Evolutionary conservation across 2,329 filamentous ascomycete species (phyloP).

Genomic region (Rutstroemia sp.): DNA sequence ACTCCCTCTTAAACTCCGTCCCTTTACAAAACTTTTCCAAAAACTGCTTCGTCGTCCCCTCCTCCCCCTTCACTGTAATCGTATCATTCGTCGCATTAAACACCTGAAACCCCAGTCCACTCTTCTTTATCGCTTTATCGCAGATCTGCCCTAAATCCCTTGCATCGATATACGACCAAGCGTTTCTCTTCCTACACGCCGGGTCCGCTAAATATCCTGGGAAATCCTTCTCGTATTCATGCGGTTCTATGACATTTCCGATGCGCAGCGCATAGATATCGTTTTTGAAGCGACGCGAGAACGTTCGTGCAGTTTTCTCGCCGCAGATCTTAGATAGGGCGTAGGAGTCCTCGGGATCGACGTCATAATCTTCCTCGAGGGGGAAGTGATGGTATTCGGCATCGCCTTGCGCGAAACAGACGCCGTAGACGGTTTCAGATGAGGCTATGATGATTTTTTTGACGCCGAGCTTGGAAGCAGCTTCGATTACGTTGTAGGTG

Average conservation of each 20-base stretch:
- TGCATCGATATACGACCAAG: slow-evolving; percentile 57
- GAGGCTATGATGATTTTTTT: slow-evolving; percentile 52
- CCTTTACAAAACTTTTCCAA: slow-evolving; percentile 42
- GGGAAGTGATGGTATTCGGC: slow-evolving; percentile 43
- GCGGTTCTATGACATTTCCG: slow-evolving; percentile 53
- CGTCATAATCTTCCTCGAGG: slow-evolving; percentile 50
- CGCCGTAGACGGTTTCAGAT: slow-evolving; percentile 53
- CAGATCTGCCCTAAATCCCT: slow-evolving; percentile 56
- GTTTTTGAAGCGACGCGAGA: slow-evolving; percentile 42
- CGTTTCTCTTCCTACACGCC: slow-evolving; percentile 45
- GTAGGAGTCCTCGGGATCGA: slow-evolving; percentile 45
- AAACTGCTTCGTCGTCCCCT: slow-evolving; percentile 42
- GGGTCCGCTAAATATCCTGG: slow-evolving; percentile 43
- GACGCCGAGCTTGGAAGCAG: slow-evolving; percentile 53
- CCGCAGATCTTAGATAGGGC: slow-evolving; percentile 53
- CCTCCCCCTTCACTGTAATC: slow-evolving; percentile 40
- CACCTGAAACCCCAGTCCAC: slow-evolving; percentile 52
- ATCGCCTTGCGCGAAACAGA: slow-evolving; percentile 53
- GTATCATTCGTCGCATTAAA: slow-evolving; percentile 59
- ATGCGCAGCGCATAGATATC: slow-evolving; percentile 58
- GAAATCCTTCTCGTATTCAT: slow-evolving; percentile 51
- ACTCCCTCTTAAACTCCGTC: slow-evolving; percentile 44
- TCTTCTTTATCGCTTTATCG: slow-evolving; percentile 43
- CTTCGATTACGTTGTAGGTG: slow-evolving; percentile 57
- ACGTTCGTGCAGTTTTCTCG: slow-evolving; percentile 44